Evolutionary conservation across 805 yeast genomes (phyloP), one percentile per base, ranked within the genome.

Genomic region (Pichia cephalocereana): DNA sequence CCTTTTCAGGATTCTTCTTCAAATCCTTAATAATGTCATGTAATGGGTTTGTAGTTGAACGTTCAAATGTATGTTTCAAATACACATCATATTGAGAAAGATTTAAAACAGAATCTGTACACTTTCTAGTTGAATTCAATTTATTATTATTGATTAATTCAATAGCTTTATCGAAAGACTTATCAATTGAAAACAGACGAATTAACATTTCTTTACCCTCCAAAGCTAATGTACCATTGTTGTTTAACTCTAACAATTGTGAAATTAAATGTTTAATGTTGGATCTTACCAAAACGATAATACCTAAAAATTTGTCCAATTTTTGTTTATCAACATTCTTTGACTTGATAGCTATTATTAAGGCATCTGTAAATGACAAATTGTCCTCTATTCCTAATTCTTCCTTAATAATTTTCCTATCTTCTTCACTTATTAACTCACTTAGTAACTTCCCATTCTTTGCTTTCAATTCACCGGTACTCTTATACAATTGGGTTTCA

Each of bases 191-290:
- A 43, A 83, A 72, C 49, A 86, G 72, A 53, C 90, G 70, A 32
- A 88, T 69, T 40, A 87, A 67, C 18, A 84, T 74, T 60, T 88
- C 96, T 61, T 86, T 85, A 36, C 89, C 95, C 54, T 82, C 81
- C 12, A 78, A 52, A 26, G 76, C 79, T 52, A 87, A 69, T 52
- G 76, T 73, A 38, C 73, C 74, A 36, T 73, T 68, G 44, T 73
- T 69, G 57, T 84, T 80, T 50, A 82, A 71, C 44, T 73, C 72
- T 58, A 81, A 74, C 54, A 87, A 66, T 46, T 77, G 79, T 52
- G 74, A 75, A 52, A 80, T 76, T 0, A 82, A 68, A 18, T 68
- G 62, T 46, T 75, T 75, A 38, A 80, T 69, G 45, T 70, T 69
- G 1, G 54, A 51, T 45, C 75, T 69, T 7, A 75, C 59, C 4